phyloP scores from a whole-genome alignment of 805 yeast genomes.

The Myxozyma vanderwaltii region DNA sequence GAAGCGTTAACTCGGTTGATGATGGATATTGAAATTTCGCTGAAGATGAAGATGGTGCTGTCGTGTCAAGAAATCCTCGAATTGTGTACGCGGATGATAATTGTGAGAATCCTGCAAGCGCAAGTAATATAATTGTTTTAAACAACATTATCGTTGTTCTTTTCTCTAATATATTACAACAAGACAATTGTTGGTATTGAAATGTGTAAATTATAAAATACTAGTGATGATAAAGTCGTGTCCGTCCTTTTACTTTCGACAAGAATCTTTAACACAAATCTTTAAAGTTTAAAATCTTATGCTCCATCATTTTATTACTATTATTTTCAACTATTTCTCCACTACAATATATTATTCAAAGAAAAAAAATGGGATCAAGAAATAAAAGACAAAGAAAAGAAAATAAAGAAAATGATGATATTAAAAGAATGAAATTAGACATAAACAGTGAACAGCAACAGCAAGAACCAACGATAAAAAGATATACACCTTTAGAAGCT shows the following conservation, averaged over 20 bases:
- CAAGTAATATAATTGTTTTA: neutral
- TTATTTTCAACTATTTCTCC: too few species aligned
- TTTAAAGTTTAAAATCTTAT: too few species aligned
- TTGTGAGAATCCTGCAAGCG: neutral
- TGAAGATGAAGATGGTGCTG: conserved; percentile 2
- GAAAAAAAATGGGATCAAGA: too few species aligned
- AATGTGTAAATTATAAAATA: too few species aligned
- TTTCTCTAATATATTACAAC: neutral
- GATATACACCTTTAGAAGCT: conserved; percentile 13
- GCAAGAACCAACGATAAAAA: neutral
- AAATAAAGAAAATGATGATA: neutral
- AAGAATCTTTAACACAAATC: too few species aligned
- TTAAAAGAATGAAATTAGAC: neutral
- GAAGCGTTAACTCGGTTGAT: conserved; percentile 17
- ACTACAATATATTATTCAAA: too few species aligned
- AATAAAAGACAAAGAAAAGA: too few species aligned
- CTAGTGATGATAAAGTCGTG: too few species aligned
- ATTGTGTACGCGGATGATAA: conserved; percentile 17
- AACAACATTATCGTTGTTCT: neutral
- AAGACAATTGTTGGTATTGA: too few species aligned
- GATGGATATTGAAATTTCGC: neutral
- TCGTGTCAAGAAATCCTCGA: conserved; percentile 20
- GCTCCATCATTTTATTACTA: too few species aligned
- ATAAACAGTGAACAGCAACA: neutral
- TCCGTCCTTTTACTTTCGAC: too few species aligned